Percentiles rank a stretch among this genome's conserved stretches.
Conservation (phyloP, 1,284 basidiomycete genomes). For the Salmacisia buchloeana region DNA sequence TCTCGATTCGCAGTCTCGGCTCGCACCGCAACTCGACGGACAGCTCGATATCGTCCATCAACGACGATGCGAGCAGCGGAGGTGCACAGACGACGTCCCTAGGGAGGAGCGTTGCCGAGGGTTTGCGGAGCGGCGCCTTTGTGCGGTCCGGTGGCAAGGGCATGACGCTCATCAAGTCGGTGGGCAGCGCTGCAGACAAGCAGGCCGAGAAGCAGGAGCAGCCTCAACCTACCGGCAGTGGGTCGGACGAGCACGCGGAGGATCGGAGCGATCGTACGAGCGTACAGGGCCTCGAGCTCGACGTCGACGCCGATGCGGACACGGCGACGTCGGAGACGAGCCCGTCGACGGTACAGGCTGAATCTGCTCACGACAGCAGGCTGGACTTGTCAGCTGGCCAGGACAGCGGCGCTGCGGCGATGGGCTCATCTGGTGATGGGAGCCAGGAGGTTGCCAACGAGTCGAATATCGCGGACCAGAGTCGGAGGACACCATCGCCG, state of each 20-base stretch:
- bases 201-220: too few relatives aligned
- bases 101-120: neutral
- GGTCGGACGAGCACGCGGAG: neutral
- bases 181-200: neutral
- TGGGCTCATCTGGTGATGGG: too few relatives aligned
- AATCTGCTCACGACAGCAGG: neutral
- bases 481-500: neutral
- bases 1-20: slow-evolving; percentile 26
- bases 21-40: slow-evolving; percentile 35
- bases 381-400: too few relatives aligned
- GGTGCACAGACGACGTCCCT: neutral
- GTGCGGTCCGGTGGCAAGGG: neutral
- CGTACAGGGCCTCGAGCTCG: neutral
- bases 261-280: neutral
- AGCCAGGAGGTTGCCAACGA: too few relatives aligned
- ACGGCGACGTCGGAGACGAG: neutral
- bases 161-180: slow-evolving; percentile 6
- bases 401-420: too few relatives aligned
- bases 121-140: neutral
- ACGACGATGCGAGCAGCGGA: slow-evolving; percentile 9
- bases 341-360: neutral
- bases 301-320: neutral
- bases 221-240: neutral
- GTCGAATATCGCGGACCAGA: too few relatives aligned
- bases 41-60: slow-evolving; percentile 23